Evolutionary conservation across 2,329 filamentous ascomycete species (phyloP), one percentile per base, ranked within the genome.

Genomic region (Talaromyces sp.): DNA sequence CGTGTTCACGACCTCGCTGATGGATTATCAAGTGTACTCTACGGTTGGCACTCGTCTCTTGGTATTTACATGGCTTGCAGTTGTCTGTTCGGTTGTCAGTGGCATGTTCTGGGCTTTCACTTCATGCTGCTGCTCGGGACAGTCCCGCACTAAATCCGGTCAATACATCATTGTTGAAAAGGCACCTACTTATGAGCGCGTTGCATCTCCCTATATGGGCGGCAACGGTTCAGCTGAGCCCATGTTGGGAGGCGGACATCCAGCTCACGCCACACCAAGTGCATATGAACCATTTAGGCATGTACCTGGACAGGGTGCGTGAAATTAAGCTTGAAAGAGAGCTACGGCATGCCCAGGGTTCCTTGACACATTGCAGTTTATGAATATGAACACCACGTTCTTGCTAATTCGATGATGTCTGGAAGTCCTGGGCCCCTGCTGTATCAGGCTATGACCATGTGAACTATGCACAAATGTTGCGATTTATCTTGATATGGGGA

Each of bases 71-170:
- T 97, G 93, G 91, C 81, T 97, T 64, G 88, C 88, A 50, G 88
- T 88, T 46, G 90, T 85, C 31, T 92, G 95, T 73, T 88, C 89
- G 66, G 73, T 95, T 37, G 90, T 76, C 50, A 88, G 90, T 11
- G 86, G 85, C 67, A 78, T 96, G 73, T 97, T 98, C 88, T 98
- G 95, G 93, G 80, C 93, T 72, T 86, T 96, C 76, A 91, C 88
- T 76, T 85, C 90, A 71, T 98, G 93, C 88, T 98, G 93, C 86
- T 96, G 92, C 82, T 87, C 84, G 68, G 91, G 91, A 55, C 81
- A 83, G 69, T 81, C 78, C 61, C 78, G 73, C 65, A 72, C 72
- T 60, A 77, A 79, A 66, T 68, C 72, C 48, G 64, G 67, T 31
- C 70, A 70, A 55, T 69, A 71, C 21, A 69, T 78, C 56, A 66